Conservation (phyloP, 805 yeast species). For the Cyberlindnera euphorbiiphila region DNA sequence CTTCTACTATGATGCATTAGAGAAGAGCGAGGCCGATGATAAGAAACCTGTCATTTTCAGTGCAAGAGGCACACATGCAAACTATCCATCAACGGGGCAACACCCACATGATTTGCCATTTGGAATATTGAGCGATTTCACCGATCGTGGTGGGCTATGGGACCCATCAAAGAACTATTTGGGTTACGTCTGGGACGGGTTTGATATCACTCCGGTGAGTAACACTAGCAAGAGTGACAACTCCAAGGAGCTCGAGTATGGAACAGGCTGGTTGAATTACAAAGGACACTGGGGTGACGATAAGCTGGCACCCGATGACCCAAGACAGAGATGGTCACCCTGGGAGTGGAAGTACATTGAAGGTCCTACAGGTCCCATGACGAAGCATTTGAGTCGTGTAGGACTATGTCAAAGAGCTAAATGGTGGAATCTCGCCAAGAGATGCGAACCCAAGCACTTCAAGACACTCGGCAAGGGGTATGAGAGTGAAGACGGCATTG, state of each 20-base stretch:
- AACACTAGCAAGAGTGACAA: constrained; percentile 25
- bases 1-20: constrained; percentile 71
- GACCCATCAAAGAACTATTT: constrained; percentile 80
- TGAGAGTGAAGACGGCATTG: constrained; percentile 76
- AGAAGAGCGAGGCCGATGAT: constrained; percentile 32
- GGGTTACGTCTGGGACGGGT: constrained; percentile 77
- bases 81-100: constrained; percentile 93
- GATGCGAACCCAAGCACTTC: constrained; percentile 74
- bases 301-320: constrained; percentile 59
- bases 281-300: constrained; percentile 91
- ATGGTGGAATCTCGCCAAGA: constrained; percentile 89
- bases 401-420: constrained; percentile 79
- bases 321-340: constrained; percentile 81
- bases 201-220: constrained; percentile 37
- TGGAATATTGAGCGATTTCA: constrained; percentile 84
- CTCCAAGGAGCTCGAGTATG: constrained; percentile 23
- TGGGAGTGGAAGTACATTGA: constrained; percentile 88
- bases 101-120: constrained; percentile 95
- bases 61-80: constrained; percentile 96
- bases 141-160: constrained; percentile 96
- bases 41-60: constrained; percentile 75
- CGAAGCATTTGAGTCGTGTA: constrained; percentile 65
- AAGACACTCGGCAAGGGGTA: constrained; percentile 83
- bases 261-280: constrained; percentile 67
- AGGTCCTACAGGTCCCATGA: constrained; percentile 90